Conservation (phyloP, 2,329 filamentous ascomycete species). For the Alternaria viburni region DNA sequence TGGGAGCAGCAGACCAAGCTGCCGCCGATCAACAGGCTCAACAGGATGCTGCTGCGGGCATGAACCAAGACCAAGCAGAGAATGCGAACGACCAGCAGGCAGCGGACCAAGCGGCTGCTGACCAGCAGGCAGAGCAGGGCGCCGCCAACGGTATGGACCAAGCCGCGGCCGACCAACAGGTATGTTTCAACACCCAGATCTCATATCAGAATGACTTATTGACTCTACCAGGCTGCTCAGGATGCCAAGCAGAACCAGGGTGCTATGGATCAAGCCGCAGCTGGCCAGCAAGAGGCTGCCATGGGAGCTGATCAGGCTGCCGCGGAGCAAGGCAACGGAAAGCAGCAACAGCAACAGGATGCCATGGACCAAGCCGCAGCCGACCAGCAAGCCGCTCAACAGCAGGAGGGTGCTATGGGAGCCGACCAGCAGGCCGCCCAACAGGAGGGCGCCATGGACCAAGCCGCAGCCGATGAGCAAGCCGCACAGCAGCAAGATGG, state of each 20-base stretch:
- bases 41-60: not conserved
- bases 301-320: slow-evolving; percentile 1
- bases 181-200: not conserved
- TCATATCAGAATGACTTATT: not conserved
- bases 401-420: not conserved
- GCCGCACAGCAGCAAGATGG: slow-evolving; percentile 1
- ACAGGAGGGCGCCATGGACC: not conserved
- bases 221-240: not conserved
- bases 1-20: slow-evolving; percentile 1
- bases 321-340: slow-evolving; percentile 1
- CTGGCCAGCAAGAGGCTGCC: not conserved
- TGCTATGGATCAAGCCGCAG: not conserved
- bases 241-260: not conserved
- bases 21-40: slow-evolving; percentile 5
- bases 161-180: slow-evolving; percentile 1
- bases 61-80: not conserved
- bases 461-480: not conserved
- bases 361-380: slow-evolving; percentile 1
- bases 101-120: not conserved
- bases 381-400: slow-evolving; percentile 2
- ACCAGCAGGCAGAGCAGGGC: not conserved
- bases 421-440: not conserved
- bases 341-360: slow-evolving; percentile 2
- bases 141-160: slow-evolving; percentile 1
- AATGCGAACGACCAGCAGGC: not conserved